These are phyloP conservation scores for Quercus rubra DNA, from an alignment of 306 rosid species.

Conservation along the genomic window DNA sequence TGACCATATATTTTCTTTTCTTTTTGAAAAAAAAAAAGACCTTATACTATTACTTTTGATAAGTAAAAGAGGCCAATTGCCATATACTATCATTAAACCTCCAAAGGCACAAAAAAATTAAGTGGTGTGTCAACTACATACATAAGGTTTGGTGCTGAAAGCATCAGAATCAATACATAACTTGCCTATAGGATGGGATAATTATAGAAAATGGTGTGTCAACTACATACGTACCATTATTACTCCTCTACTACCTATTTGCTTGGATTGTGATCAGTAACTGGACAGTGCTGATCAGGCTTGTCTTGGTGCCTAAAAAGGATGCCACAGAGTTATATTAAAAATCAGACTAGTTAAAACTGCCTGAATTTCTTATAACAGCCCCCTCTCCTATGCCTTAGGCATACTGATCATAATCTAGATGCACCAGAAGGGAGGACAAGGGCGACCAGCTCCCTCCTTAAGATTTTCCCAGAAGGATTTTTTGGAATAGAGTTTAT, in stretches of 20 bases:
- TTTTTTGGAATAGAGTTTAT: conserved; percentile 68
- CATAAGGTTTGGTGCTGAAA: too few relatives aligned
- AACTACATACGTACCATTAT: too few relatives aligned
- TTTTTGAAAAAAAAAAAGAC: too few relatives aligned
- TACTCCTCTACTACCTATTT: background rate
- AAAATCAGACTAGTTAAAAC: background rate
- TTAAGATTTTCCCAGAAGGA: conserved; percentile 82
- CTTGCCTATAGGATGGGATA: background rate
- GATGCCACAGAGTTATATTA: background rate
- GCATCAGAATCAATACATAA: too few relatives aligned
- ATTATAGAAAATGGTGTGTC: background rate
- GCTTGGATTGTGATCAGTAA: background rate
- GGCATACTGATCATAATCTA: conserved; percentile 42
- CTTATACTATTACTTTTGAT: too few relatives aligned
- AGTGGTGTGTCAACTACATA: too few relatives aligned
- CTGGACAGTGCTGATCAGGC: background rate
- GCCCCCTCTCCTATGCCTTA: too few relatives aligned
- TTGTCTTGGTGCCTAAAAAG: background rate
- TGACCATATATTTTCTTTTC: too few relatives aligned
- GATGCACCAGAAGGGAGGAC: conserved; percentile 50
- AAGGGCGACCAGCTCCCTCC: conserved; percentile 64
- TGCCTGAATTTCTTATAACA: too few relatives aligned
- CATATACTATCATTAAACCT: too few relatives aligned
- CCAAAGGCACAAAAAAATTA: too few relatives aligned
- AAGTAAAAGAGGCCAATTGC: too few relatives aligned